phyloP scores from a whole-genome alignment of 371 early-diverging fungal species.

The Mortierella sp. region DNA sequence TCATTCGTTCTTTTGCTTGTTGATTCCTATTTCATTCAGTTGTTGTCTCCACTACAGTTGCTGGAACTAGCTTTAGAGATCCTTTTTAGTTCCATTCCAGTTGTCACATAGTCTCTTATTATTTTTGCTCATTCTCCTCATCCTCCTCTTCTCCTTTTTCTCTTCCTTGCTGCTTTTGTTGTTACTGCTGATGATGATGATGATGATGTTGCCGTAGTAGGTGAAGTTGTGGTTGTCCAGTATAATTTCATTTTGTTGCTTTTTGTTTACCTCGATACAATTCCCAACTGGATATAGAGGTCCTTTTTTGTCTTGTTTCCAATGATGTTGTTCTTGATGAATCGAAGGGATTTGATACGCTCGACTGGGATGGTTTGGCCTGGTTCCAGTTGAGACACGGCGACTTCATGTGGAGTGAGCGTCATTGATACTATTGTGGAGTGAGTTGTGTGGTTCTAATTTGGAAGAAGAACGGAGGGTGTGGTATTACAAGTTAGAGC shows the following conservation, averaged over 20 bases:
- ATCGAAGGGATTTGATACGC: constrained; percentile 74
- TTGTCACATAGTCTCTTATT: too few species aligned
- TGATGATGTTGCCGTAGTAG: too few species aligned
- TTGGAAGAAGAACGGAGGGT: background rate
- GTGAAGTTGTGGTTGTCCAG: background rate
- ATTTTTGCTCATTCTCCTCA: too few species aligned
- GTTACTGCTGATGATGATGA: background rate
- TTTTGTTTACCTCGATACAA: constrained; percentile 72
- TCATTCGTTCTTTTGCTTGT: too few species aligned
- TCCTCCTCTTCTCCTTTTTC: too few species aligned
- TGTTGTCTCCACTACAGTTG: too few species aligned
- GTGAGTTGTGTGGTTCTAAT: background rate
- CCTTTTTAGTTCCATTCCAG: too few species aligned
- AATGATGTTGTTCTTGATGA: constrained; percentile 89
- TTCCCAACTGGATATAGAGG: constrained; percentile 75
- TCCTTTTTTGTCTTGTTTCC: constrained; percentile 90
- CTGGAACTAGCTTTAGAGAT: too few species aligned
- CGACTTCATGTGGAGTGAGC: constrained; percentile 70
- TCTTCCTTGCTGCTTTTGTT: too few species aligned
- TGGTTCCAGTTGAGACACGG: constrained; percentile 62
- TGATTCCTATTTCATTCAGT: too few species aligned
- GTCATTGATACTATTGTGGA: constrained; percentile 59
- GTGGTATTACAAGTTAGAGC: too few species aligned
- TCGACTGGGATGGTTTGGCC: constrained; percentile 60
- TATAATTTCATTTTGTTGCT: background rate